These are phyloP conservation scores for Neofusicoccum cordaticola DNA, from an alignment of 2,329 filamentous ascomycete genomes.

Conservation along the genomic window DNA sequence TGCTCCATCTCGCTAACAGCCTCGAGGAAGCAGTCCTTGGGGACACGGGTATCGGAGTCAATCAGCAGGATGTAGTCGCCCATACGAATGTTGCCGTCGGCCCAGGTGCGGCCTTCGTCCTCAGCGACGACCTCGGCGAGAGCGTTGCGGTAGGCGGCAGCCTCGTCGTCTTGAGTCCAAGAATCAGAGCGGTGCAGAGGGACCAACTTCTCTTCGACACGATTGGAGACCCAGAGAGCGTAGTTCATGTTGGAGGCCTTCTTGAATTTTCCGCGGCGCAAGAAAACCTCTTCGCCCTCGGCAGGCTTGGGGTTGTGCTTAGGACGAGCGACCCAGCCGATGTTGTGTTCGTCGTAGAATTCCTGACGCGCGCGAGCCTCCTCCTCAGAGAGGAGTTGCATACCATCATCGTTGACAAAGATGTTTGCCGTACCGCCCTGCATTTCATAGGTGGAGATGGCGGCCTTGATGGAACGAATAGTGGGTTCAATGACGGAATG, in stretches of 20 bases:
- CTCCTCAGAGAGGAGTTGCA: constrained; percentile 61
- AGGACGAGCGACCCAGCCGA: constrained; percentile 51
- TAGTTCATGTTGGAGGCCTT: constrained; percentile 68
- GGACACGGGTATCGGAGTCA: constrained; percentile 68
- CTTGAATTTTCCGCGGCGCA: constrained; percentile 65
- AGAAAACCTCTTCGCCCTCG: constrained; percentile 47
- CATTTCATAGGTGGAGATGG: constrained; percentile 73
- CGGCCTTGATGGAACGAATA: constrained; percentile 72
- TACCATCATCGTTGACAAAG: constrained; percentile 72
- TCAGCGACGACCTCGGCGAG: constrained; percentile 53
- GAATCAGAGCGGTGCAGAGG: constrained; percentile 55
- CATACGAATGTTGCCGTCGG: constrained; percentile 59
- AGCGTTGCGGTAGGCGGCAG: constrained; percentile 49
- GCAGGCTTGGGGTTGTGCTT: constrained; percentile 52
- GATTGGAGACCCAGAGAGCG: constrained; percentile 59
- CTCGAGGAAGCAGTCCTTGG: constrained; percentile 65
- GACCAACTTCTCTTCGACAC: constrained; percentile 66
- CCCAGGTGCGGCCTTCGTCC: constrained; percentile 55
- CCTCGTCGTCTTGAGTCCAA: constrained; percentile 54
- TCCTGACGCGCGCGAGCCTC: constrained; percentile 44
- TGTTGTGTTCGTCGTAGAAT: constrained; percentile 51
- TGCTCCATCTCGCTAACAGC: constrained; percentile 70
- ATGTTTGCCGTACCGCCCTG: constrained; percentile 77
- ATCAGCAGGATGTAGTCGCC: constrained; percentile 66
- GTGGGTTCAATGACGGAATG: constrained; percentile 66